Conservation (phyloP, 2,329 filamentous ascomycete genomes). For the Penicillium verrucosum region DNA sequence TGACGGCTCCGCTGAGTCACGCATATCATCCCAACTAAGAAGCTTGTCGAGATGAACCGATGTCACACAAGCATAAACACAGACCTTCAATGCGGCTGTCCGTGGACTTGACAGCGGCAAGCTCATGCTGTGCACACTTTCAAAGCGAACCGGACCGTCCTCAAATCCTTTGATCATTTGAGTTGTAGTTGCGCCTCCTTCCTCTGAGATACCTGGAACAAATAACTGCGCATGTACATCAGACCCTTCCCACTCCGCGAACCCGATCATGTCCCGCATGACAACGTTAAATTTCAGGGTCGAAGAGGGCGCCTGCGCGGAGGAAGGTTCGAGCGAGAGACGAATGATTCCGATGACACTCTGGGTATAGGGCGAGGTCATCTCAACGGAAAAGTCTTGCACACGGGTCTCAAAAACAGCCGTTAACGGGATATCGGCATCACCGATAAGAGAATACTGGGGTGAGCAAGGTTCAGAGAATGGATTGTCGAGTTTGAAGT, state of each 20-base stretch:
- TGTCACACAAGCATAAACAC: slow-evolving; percentile 87
- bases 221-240: slow-evolving; percentile 97
- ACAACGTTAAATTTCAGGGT: slow-evolving; percentile 98
- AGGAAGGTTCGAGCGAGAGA: slow-evolving; percentile 87
- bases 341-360: slow-evolving; percentile 88
- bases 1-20: slow-evolving; percentile 62
- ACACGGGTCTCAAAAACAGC: slow-evolving; percentile 93
- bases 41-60: slow-evolving; percentile 95
- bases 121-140: slow-evolving; percentile 98
- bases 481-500: slow-evolving; percentile 87
- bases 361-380: slow-evolving; percentile 87
- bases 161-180: slow-evolving; percentile 94
- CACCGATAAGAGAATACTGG: slow-evolving; percentile 86
- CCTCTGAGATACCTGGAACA: slow-evolving; percentile 82
- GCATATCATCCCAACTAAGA: slow-evolving; percentile 98
- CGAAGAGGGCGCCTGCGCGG: slow-evolving; percentile 83
- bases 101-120: slow-evolving; percentile 74
- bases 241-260: slow-evolving; percentile 91
- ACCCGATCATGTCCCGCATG: slow-evolving; percentile 93
- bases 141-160: slow-evolving; percentile 86
- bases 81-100: slow-evolving; percentile 74
- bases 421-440: slow-evolving; percentile 85
- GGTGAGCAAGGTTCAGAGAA: slow-evolving; percentile 90
- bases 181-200: slow-evolving; percentile 89
- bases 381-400: slow-evolving; percentile 88